Evolutionary conservation across 352 stramenopile species (phyloP), one percentile per base, ranked within the genome.

Genomic region (Halophytophthora batemanensis): DNA sequence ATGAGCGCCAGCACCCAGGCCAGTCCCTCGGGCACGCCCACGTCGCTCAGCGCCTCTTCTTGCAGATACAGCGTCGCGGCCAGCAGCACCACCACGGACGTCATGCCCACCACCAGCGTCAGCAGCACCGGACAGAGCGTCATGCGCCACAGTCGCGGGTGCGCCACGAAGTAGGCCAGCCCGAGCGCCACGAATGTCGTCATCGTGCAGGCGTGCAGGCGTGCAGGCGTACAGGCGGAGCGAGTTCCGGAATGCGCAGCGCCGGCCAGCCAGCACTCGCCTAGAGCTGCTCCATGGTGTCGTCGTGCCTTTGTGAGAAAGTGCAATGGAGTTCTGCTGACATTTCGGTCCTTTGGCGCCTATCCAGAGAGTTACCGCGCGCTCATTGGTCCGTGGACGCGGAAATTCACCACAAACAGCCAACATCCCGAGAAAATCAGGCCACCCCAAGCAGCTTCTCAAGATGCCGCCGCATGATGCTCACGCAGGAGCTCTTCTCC

Each of bases 1-100:
- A 85, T 62, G 34, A 85, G 42, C n/a, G 71, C 55, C 10, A 86
- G 53, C 22, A 79, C 44, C 72, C 74, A 86, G 6, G 71, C 64
- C 37, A 82, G 47, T 21, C 37, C 60, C 31, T 66, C 41, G 0
- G 74, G 56, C 1, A 86, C 59, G n/a, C 69, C 64, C 7, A 43
- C 57, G 35, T 70, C 49, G 25, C 68, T 53, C 18, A 82, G 62
- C 13, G 31, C 63, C 25, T 75, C 46, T 21, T 72, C 69, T 41
- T 81, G 71, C 12, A 71, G 74, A 23, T 66, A 56, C 37, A 86
- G 65, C 23, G 56, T 69, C 3, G 39, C 53, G 29, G 57, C 51
- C 41, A 86, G 66, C 25, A 86, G 42, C 35, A 73, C 66, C 35
- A 86, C 53, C 10, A 86, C 54, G 1, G 66, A 80, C 10, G 44